Percentiles rank a stretch among this genome's conserved stretches.
phyloP scores from a whole-genome alignment of 169 alveolate genomes.

The Eimeria zaria region DNA sequence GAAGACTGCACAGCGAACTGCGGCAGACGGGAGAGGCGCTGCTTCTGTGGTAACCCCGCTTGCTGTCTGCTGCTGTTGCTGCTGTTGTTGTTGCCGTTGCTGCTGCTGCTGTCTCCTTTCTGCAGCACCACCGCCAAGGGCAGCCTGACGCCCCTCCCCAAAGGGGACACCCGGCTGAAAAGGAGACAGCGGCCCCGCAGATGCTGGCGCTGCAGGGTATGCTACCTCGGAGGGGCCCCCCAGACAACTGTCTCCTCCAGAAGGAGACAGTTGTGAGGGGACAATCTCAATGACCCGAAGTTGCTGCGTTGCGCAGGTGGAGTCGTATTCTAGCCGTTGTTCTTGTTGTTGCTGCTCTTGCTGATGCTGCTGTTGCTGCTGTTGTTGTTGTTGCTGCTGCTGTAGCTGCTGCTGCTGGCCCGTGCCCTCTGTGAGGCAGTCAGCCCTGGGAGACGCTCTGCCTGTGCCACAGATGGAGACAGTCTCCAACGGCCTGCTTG shows the following conservation, averaged over 20 bases:
- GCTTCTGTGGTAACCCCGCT: no score
- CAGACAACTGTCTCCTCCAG: neutral
- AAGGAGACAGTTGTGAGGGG: neutral
- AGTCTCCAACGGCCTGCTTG: no score
- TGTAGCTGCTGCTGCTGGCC: no score
- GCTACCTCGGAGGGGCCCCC: constrained; percentile 5
- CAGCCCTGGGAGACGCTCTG: no score
- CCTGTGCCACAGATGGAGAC: no score
- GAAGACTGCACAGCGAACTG: constrained; percentile 32
- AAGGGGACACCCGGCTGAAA: neutral
- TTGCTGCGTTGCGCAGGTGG: neutral
- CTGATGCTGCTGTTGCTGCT: no score
- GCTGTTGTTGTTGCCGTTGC: neutral
- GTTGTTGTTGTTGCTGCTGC: no score
- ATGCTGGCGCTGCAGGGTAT: neutral
- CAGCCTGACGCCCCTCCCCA: neutral
- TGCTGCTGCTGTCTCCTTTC: neutral
- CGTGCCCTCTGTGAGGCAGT: no score
- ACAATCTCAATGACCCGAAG: neutral
- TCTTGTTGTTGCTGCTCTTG: neutral
- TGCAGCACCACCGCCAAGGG: neutral
- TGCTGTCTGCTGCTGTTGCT: neutral
- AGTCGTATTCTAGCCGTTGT: neutral
- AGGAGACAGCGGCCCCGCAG: neutral
- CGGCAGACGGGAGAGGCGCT: neutral